Evolutionary conservation across 2,329 filamentous ascomycete genomes (phyloP).

Genomic region (Fusarium liriodendri): DNA sequence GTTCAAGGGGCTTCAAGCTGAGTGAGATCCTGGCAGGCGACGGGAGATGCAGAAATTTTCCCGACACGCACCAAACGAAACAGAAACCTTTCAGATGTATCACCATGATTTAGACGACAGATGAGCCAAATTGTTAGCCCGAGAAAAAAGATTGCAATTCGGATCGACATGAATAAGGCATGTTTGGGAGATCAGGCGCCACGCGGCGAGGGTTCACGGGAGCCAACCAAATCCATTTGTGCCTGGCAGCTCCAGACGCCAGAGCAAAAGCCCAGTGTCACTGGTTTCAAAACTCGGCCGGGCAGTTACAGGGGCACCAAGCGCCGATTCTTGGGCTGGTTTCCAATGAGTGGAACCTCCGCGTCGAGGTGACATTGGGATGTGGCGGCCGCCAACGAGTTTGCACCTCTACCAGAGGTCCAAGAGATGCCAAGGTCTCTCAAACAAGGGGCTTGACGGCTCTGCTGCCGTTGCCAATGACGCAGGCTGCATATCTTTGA

Average conservation of each 20-base stretch:
- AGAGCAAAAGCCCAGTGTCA: conserved; percentile 26
- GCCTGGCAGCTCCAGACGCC: conserved; percentile 32
- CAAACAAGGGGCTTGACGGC: conserved; percentile 18
- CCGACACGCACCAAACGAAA: conserved; percentile 7
- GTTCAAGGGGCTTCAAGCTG: conserved; percentile 3
- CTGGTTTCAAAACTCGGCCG: conserved; percentile 35
- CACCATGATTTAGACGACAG: conserved; percentile 8
- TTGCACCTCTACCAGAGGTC: conserved; percentile 7
- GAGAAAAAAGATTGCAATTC: conserved; percentile 25
- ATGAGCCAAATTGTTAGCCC: conserved; percentile 7
- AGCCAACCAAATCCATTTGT: conserved; percentile 34
- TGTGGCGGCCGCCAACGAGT: conserved; percentile 25
- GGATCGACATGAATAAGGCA: conserved; percentile 24
- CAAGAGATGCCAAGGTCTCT: not conserved
- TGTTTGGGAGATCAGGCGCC: conserved; percentile 19
- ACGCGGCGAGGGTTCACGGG: conserved; percentile 10
- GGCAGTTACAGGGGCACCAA: conserved; percentile 32
- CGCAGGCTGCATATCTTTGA: conserved; percentile 5
- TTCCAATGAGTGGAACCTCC: conserved; percentile 35
- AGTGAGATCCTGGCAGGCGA: not conserved
- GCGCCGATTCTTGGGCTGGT: conserved; percentile 36
- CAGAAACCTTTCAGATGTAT: conserved; percentile 10
- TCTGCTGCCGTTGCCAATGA: conserved; percentile 14
- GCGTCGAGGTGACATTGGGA: conserved; percentile 28
- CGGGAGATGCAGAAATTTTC: conserved; percentile 19